Conservation (phyloP, 2,329 filamentous ascomycete genomes). For the Coleophoma crateriformis region DNA sequence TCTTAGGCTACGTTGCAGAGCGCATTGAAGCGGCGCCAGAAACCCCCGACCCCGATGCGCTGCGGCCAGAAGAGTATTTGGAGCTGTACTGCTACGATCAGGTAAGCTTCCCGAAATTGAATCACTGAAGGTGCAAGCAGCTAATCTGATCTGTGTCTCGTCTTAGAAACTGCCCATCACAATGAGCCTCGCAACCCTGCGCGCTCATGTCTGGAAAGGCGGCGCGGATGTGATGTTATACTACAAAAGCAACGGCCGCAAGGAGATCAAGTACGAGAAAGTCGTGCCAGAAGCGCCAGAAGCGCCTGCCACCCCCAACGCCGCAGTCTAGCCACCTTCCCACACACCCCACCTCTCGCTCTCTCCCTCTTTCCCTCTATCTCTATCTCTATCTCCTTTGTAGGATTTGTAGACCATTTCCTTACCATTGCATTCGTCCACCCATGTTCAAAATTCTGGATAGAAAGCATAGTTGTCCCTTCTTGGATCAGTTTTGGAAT, state of each 20-base stretch:
- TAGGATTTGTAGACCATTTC: too few species aligned
- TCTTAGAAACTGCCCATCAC: conserved; percentile 56
- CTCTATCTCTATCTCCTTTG: too few species aligned
- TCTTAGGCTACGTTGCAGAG: conserved; percentile 86
- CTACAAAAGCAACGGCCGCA: conserved; percentile 85
- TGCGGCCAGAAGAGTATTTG: conserved; percentile 86
- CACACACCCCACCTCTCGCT: too few species aligned
- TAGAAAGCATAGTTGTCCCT: too few species aligned
- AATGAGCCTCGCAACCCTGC: conserved; percentile 91
- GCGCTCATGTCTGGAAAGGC: conserved; percentile 89
- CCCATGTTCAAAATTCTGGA: too few species aligned
- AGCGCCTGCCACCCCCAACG: background rate
- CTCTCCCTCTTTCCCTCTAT: too few species aligned
- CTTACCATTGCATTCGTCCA: too few species aligned
- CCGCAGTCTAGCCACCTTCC: too few species aligned
- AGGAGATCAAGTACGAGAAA: conserved; percentile 8
- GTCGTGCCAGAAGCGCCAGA: background rate
- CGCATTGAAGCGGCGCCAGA: conserved; percentile 71
- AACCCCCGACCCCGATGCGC: conserved; percentile 48
- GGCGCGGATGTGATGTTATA: conserved; percentile 87
- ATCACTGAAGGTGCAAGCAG: background rate
- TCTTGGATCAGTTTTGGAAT: too few species aligned
- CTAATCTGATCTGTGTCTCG: conserved; percentile 1
- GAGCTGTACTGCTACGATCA: conserved; percentile 93
- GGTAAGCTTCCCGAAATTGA: conserved; percentile 44